A percentile compares a stretch with the other conserved stretches of the same genome.
Evolutionary conservation across 768 basidiomycete species (phyloP).

Genomic region (Lactarius sanguifluus): DNA sequence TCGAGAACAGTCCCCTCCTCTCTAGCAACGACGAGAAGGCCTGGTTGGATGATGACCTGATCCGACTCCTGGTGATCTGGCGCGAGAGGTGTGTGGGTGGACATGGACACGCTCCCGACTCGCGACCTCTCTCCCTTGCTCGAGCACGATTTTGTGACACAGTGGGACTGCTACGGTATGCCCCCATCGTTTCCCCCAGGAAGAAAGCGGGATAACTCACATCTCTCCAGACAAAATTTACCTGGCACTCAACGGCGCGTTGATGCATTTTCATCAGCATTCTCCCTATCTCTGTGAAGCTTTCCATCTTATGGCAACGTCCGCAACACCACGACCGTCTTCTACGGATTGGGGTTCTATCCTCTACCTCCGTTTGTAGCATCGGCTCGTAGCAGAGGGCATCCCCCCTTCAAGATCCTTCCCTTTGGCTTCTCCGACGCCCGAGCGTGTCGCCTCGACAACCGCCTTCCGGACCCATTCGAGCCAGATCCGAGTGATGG

Average conservation of each 20-base stretch:
- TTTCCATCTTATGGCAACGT: slow-evolving; percentile 74
- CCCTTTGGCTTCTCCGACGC: slow-evolving; percentile 96
- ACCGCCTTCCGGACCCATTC: slow-evolving; percentile 93
- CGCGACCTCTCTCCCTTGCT: slow-evolving; percentile 82
- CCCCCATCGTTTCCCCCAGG: not conserved
- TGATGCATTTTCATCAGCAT: slow-evolving; percentile 88
- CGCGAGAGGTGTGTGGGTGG: slow-evolving; percentile 92
- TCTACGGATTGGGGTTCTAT: slow-evolving; percentile 94
- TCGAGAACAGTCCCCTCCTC: slow-evolving; percentile 66
- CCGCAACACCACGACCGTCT: slow-evolving; percentile 66
- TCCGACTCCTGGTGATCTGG: slow-evolving; percentile 88
- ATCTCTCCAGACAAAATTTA: slow-evolving; percentile 24
- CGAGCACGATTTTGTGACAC: slow-evolving; percentile 95
- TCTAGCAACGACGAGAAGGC: slow-evolving; percentile 70
- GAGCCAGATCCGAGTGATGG: slow-evolving; percentile 43
- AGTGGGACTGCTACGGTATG: slow-evolving; percentile 98
- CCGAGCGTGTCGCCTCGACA: slow-evolving; percentile 88
- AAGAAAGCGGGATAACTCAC: slow-evolving; percentile 8
- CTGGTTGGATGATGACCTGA: slow-evolving; percentile 93
- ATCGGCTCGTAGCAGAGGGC: slow-evolving; percentile 68
- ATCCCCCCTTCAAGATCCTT: slow-evolving; percentile 88
- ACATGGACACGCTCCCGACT: slow-evolving; percentile 95
- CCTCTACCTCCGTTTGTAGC: slow-evolving; percentile 90
- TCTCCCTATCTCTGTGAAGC: slow-evolving; percentile 98
- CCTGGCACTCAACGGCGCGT: slow-evolving; percentile 73